A percentile compares a stretch with the other conserved stretches of the same genome.
These are phyloP conservation scores for Kitagawia praeruptora DNA, from an alignment of 129 eudicot species.

Conservation along the genomic window DNA sequence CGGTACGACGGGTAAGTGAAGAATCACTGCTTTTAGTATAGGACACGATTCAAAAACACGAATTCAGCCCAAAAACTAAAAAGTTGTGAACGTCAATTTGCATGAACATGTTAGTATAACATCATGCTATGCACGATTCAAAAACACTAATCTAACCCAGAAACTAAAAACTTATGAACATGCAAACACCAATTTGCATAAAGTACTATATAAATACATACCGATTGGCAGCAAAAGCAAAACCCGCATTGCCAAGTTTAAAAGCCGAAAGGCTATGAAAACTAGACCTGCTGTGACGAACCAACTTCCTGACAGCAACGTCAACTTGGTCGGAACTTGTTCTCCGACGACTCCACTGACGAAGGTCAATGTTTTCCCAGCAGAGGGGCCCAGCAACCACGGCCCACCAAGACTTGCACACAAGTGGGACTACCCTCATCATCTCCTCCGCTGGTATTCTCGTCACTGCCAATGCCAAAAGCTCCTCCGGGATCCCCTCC, in stretches of 20 bases:
- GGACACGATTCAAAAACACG: no score
- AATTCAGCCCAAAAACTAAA: no score
- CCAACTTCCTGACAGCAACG: conserved; percentile 22
- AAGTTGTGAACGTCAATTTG: no score
- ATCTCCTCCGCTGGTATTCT: conserved; percentile 23
- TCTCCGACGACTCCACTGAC: conserved; percentile 22
- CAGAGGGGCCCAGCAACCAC: conserved; percentile 31
- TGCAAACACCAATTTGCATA: no score
- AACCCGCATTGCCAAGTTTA: conserved; percentile 25
- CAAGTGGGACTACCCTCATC: conserved; percentile 22
- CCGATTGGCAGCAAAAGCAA: conserved; percentile 27
- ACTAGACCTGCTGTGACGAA: conserved; percentile 19
- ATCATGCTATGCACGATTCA: no score
- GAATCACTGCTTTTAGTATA: no score
- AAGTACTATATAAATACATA: neutral
- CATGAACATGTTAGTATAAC: no score
- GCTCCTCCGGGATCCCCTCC: conserved; percentile 23
- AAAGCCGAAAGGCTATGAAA: conserved; percentile 19
- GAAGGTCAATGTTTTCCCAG: conserved; percentile 21
- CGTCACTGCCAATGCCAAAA: conserved; percentile 16
- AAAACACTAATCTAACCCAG: no score
- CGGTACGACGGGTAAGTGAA: no score
- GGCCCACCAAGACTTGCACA: conserved; percentile 29
- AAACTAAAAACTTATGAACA: no score
- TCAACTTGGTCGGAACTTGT: conserved; percentile 15